Evolutionary conservation across 192 early-diverging fungal species (phyloP), one percentile per base, ranked within the genome.

Genomic region (Chytriomyces hyalinus): DNA sequence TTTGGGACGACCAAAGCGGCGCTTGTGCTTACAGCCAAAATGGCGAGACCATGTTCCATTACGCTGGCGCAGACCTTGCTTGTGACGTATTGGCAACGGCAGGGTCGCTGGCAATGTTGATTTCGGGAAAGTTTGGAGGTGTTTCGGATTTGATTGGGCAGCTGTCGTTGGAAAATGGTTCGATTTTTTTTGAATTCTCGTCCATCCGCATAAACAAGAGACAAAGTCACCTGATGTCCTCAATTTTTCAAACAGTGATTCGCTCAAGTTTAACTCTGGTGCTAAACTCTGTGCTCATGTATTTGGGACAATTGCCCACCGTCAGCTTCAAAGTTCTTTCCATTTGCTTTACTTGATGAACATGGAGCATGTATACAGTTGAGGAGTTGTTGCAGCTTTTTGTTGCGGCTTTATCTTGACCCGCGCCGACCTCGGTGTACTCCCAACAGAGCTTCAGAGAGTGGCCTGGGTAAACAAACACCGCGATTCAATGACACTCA

Each of bases 21-120:
- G 1, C 24, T 6, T 64, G 62, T 28, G 26, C 11, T 11, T 64
- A 64, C 62, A 64, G 26, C 62, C 26, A 64, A 3, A 64, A 64
- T 7, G 62, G 10, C 10, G 17, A 11, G 62, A 9, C 62, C 11
- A 26, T 17, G 24, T 64, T 64, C 11, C 13, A 64, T 64, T 64
- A 26, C 62, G 26, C 62, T 17, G 26, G 17, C 0, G 62, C 62
- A 17, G 62, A 64, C 26, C 17, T 64, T 64, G 17, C 26, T 17
- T 64, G 62, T 26, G 62, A 64, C 26, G 13, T 64, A 3, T 17
- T 64, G 10, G 62, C 62, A 10, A 64, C 62, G 24, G 62, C 62
- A 22, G 62, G 62, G 1, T 17, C 62, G 2, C n/a, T 64, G 62
- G 26, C 62, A 28, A 64, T 64, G 62, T 64, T 64, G 10, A 3